Evolutionary conservation across 2,329 filamentous ascomycete genomes (phyloP), one percentile per base, ranked within the genome.

Genomic region (Kalaharituber pfeilii): DNA sequence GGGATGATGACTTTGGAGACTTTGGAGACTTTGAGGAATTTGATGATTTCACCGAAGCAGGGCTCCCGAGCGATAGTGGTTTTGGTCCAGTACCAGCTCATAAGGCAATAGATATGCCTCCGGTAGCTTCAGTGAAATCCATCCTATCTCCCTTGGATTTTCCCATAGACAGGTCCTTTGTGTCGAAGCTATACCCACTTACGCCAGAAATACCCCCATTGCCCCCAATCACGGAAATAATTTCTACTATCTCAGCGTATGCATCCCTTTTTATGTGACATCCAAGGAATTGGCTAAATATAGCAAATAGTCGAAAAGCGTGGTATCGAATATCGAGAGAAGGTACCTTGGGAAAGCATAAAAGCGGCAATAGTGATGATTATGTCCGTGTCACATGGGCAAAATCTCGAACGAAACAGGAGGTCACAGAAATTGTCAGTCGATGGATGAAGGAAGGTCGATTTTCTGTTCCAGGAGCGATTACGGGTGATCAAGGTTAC

Each of bases 361-460:
- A 79, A 53, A 66, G 67, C 2, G 77, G 75, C 42, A 73, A 79
- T 47, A 75, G 78, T 50, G 76, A 79, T 7, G 75, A 73, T 58
- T 82, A 82, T 63, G 69, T 74, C 18, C 72, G 75, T 7, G 71
- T 80, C n/a, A 68, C 69, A 2, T 83, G 80, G 79, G 59, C 63
- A 3, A 67, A 69, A n/a, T 81, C 78, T 0, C 66, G 71, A 5
- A 67, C 78, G 1, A 76, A 76, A 24, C 65, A 67, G 11, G 72
- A 77, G 7, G 76, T 74, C 1, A 70, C 79, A 56, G 72, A 74
- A 54, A 77, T 78, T 39, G 78, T 82, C 18, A 71, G 75, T 25
- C 72, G 77, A 25, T 83, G 80, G 80, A 79, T 81, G 72, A 76
- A 80, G 60, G 75, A 81, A 60, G 78, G 79, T 60, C 75, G 76